Evolutionary conservation across 2,329 filamentous ascomycete genomes (phyloP).

Genomic region (Botrytis sinoallii): DNA sequence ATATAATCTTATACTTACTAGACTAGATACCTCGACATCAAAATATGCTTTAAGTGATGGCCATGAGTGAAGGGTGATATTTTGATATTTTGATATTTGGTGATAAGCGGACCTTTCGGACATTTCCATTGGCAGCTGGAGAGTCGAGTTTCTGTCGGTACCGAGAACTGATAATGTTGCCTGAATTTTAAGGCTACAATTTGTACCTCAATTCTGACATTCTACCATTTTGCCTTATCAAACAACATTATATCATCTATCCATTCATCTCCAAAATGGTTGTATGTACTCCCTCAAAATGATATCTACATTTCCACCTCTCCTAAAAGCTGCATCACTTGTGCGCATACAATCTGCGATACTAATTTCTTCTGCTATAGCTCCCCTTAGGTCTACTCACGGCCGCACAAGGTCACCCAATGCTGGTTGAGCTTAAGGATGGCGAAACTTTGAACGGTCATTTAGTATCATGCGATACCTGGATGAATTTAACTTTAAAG

Average conservation of each 20-base stretch:
- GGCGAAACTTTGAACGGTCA: constrained; percentile 97
- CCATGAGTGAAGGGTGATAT: neutral
- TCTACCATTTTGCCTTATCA: neutral
- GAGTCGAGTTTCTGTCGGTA: neutral
- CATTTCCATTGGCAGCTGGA: neutral
- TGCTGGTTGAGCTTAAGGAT: constrained; percentile 96
- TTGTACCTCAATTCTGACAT: neutral
- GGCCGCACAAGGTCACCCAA: constrained; percentile 94
- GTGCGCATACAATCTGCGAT: neutral
- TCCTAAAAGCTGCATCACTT: neutral
- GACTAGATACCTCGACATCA: neutral
- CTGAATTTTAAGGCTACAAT: neutral
- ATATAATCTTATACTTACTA: neutral
- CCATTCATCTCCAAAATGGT: constrained; percentile 7
- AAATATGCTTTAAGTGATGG: neutral
- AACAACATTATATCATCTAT: constrained; percentile 5
- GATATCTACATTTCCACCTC: neutral
- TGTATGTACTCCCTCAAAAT: constrained; percentile 2
- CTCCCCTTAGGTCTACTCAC: constrained; percentile 80
- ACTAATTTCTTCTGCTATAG: constrained; percentile 40
- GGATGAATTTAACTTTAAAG: constrained; percentile 98
- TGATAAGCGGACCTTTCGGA: neutral
- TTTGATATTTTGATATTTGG: neutral
- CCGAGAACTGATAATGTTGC: neutral
- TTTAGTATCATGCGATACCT: constrained; percentile 94